Conservation (phyloP, 352 stramenopile genomes). For the Aphanomyces invadans region DNA sequence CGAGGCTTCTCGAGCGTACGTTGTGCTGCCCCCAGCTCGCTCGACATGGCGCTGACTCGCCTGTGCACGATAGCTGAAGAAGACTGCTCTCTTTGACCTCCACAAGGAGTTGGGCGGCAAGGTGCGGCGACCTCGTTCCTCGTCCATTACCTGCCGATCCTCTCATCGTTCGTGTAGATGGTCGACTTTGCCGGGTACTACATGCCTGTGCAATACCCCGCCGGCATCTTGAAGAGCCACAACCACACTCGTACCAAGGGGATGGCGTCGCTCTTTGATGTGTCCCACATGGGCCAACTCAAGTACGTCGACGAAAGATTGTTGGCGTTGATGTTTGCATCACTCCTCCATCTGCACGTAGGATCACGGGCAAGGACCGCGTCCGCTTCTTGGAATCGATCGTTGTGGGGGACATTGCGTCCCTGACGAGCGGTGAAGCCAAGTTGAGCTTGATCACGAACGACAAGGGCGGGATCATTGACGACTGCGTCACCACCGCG, state of each 20-base stretch:
- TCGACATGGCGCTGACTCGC: background rate
- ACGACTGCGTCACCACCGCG: constrained; percentile 97
- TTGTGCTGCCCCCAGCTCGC: background rate
- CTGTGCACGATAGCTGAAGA: constrained; percentile 42
- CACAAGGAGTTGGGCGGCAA: constrained; percentile 68
- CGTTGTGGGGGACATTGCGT: constrained; percentile 92
- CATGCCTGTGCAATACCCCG: constrained; percentile 96
- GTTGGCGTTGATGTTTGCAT: background rate
- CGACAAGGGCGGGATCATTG: constrained; percentile 93
- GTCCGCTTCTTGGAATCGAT: constrained; percentile 93
- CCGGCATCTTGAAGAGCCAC: constrained; percentile 94
- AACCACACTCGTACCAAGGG: constrained; percentile 60
- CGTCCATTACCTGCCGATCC: too few species aligned
- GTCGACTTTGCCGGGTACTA: constrained; percentile 96
- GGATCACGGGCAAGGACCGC: constrained; percentile 90
- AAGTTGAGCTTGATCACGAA: constrained; percentile 96
- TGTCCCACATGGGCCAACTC: constrained; percentile 98
- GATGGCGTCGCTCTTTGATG: constrained; percentile 94
- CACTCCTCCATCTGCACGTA: constrained; percentile 19
- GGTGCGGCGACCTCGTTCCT: constrained; percentile 24
- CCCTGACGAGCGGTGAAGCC: constrained; percentile 76
- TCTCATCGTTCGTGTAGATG: constrained; percentile 46
- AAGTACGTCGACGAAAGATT: constrained; percentile 27
- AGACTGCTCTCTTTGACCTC: constrained; percentile 71
- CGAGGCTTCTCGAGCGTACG: constrained; percentile 20